Percentiles rank a stretch among this genome's conserved stretches.
Conservation (phyloP, 192 early-diverging fungal genomes). For the Backusella liffmaniae region DNA sequence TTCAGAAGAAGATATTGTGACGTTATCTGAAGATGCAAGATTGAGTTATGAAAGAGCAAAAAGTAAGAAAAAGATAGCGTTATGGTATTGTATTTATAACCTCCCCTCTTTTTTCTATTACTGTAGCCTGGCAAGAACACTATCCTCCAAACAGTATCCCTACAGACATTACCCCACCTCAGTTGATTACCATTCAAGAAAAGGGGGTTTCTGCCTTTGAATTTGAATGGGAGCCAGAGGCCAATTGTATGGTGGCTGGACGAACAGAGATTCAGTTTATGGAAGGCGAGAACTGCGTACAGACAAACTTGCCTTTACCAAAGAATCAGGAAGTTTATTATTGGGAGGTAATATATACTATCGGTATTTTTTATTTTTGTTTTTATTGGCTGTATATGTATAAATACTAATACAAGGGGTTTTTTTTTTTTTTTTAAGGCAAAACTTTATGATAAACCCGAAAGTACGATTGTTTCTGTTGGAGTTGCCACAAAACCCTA, state of each 20-base stretch:
- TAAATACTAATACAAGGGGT: background rate
- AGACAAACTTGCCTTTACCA: constrained; percentile 79
- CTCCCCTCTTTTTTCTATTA: background rate
- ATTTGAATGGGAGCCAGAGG: constrained; percentile 65
- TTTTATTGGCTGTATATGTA: background rate
- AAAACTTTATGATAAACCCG: constrained; percentile 39
- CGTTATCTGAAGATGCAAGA: constrained; percentile 43
- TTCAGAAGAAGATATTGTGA: constrained; percentile 29
- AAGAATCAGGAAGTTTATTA: constrained; percentile 81
- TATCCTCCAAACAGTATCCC: constrained; percentile 73
- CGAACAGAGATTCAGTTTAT: constrained; percentile 76
- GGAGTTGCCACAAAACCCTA: constrained; percentile 52
- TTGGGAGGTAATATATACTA: constrained; percentile 50
- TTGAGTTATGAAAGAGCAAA: constrained; percentile 47
- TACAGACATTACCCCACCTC: constrained; percentile 73
- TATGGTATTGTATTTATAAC: background rate
- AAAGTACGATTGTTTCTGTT: constrained; percentile 43
- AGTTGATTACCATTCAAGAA: constrained; percentile 75
- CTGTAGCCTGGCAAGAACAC: constrained; percentile 64
- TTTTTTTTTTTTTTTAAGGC: constrained; percentile 11
- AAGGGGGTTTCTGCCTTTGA: constrained; percentile 84
- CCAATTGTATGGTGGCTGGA: constrained; percentile 63
- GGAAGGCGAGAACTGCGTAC: constrained; percentile 69
- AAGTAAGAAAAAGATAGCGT: constrained; percentile 16
- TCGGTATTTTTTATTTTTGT: background rate